These are phyloP conservation scores for Stropharia rugosoannulata DNA, from an alignment of 768 basidiomycete species.

Conservation along the genomic window DNA sequence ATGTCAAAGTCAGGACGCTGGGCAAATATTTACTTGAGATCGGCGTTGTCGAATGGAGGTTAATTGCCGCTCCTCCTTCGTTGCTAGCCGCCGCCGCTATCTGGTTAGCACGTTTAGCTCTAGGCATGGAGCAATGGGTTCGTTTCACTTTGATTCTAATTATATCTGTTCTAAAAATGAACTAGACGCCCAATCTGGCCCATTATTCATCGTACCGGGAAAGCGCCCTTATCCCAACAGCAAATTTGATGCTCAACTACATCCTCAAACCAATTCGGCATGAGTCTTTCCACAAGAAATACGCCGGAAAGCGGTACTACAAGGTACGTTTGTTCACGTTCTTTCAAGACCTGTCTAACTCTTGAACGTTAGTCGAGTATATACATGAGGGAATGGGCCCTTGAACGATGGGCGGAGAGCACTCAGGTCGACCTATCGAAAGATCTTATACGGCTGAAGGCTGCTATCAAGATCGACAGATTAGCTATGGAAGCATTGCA, in stretches of 20 bases:
- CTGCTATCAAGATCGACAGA: conserved; percentile 44
- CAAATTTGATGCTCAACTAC: conserved; percentile 92
- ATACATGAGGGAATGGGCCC: conserved; percentile 84
- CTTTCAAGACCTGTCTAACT: not conserved
- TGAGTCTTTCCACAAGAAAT: conserved; percentile 92
- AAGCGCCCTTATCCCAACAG: conserved; percentile 79
- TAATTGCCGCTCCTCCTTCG: conserved; percentile 82
- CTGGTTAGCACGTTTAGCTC: conserved; percentile 84
- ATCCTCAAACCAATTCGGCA: conserved; percentile 78
- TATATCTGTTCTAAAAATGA: not conserved
- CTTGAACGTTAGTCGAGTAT: conserved; percentile 61
- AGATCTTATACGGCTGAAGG: conserved; percentile 62
- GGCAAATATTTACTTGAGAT: conserved; percentile 96
- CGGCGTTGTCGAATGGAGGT: conserved; percentile 80
- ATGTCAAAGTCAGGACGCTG: conserved; percentile 86
- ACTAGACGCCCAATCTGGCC: conserved; percentile 76
- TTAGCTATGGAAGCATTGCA: conserved; percentile 25
- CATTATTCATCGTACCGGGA: conserved; percentile 96
- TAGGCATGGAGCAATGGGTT: conserved; percentile 89
- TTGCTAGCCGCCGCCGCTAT: conserved; percentile 86
- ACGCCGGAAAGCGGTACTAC: conserved; percentile 84
- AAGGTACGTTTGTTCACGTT: conserved; percentile 51
- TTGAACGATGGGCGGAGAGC: conserved; percentile 69
- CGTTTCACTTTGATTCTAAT: conserved; percentile 25
- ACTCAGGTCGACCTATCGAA: conserved; percentile 54